phyloP scores from a whole-genome alignment of 2,329 filamentous ascomycete species.

The Monosporascus ibericus region DNA sequence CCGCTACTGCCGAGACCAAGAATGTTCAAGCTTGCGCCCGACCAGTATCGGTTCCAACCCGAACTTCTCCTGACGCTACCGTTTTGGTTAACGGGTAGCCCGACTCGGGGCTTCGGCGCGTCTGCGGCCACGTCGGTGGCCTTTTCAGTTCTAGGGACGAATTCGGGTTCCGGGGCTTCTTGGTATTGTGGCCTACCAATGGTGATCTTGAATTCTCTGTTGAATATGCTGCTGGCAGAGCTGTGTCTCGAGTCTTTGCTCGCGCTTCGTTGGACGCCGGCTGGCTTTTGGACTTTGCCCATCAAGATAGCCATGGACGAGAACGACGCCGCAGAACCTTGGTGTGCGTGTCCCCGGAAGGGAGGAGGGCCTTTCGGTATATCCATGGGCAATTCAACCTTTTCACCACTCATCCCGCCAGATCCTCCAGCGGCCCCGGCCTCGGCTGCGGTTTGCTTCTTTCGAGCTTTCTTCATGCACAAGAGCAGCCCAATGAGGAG shows the following conservation, averaged over 20 bases:
- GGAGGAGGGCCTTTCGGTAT: slow-evolving; percentile 38
- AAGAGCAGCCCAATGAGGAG: slow-evolving; percentile 69
- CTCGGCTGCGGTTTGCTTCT: slow-evolving; percentile 46
- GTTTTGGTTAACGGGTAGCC: slow-evolving; percentile 28
- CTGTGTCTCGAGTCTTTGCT: slow-evolving; percentile 51
- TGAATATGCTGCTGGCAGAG: slow-evolving; percentile 50
- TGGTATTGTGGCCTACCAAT: slow-evolving; percentile 57
- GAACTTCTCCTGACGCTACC: slow-evolving; percentile 55
- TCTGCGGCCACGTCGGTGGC: slow-evolving; percentile 11
- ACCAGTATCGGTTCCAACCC: slow-evolving; percentile 75
- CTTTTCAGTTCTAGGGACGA: slow-evolving; percentile 15
- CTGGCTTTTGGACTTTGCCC: slow-evolving; percentile 49
- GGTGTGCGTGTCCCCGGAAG: slow-evolving; percentile 46
- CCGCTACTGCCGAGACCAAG: slow-evolving; percentile 49
- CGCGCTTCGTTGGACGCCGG: slow-evolving; percentile 41
- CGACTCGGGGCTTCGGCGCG: slow-evolving; percentile 27
- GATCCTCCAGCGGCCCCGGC: slow-evolving; percentile 37
- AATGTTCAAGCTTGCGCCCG: slow-evolving; percentile 63
- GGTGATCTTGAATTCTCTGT: slow-evolving; percentile 56
- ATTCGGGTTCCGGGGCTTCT: slow-evolving; percentile 27
- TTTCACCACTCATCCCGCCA: slow-evolving; percentile 49
- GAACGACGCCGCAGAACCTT: slow-evolving; percentile 50
- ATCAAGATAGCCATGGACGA: slow-evolving; percentile 61
- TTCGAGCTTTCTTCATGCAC: slow-evolving; percentile 55
- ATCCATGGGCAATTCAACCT: slow-evolving; percentile 39